Evolutionary conservation across 768 basidiomycete genomes (phyloP).

Genomic region (Baorangia bicolor): DNA sequence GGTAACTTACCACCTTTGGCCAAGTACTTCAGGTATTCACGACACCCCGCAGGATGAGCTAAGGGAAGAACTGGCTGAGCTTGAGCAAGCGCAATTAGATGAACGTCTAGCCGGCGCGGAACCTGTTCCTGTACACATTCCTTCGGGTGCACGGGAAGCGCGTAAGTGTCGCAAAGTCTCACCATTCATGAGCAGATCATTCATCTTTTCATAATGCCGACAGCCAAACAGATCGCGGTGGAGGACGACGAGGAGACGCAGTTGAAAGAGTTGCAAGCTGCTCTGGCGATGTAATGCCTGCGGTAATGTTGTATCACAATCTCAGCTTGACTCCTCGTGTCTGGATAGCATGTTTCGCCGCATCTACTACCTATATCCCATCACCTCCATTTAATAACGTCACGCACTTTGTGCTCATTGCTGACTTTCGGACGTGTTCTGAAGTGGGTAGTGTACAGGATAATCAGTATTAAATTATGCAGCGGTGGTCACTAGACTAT

Average conservation of each 20-base stretch:
- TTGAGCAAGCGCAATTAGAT: constrained; percentile 89
- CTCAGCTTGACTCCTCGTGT: constrained; percentile 1
- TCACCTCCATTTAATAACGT: constrained; percentile 29
- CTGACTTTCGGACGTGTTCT: constrained; percentile 20
- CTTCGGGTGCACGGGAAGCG: constrained; percentile 54
- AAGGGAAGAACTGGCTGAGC: constrained; percentile 73
- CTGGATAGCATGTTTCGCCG: constrained; percentile 21
- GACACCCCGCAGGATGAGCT: constrained; percentile 68
- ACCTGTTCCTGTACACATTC: constrained; percentile 83
- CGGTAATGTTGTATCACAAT: constrained; percentile 9
- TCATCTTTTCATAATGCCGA: constrained; percentile 1
- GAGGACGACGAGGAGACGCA: constrained; percentile 94
- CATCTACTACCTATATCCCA: constrained; percentile 37
- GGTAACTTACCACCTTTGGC: constrained; percentile 41
- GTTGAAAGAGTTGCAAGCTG: constrained; percentile 85
- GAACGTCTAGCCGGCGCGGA: constrained; percentile 84
- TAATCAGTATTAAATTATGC: constrained; percentile 41
- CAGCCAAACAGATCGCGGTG: constrained; percentile 42
- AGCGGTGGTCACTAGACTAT: constrained; percentile 30
- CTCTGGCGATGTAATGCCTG: constrained; percentile 68
- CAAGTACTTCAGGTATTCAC: neutral
- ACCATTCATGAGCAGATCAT: neutral
- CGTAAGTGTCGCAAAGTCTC: constrained; percentile 39
- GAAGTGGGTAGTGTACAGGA: constrained; percentile 35
- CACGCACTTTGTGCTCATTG: constrained; percentile 20